Percentiles rank a stretch among this genome's conserved stretches.
Conservation (phyloP, 176 grass and related monocot genomes). For the Saccharum spontaneum region DNA sequence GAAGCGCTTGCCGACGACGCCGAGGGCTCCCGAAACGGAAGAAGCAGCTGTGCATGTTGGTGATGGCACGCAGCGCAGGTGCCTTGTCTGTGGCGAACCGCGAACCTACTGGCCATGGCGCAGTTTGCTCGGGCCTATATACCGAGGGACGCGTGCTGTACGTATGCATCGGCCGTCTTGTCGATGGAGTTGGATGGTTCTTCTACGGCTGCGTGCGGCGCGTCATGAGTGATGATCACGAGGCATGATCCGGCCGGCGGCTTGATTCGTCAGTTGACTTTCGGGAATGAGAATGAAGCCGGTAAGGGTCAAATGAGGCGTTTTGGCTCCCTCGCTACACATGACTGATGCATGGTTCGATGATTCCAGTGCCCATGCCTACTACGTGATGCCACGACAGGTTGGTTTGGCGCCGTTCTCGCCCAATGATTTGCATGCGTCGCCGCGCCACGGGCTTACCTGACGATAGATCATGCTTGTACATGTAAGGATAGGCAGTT, state of each 20-base stretch:
- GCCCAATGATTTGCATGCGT: slow-evolving; percentile 33
- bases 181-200: not conserved
- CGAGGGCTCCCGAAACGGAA: not conserved
- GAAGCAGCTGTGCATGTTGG: slow-evolving; percentile 41
- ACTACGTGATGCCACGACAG: slow-evolving; percentile 13
- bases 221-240: not conserved
- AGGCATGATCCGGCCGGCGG: not conserved
- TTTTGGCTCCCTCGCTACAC: not conserved
- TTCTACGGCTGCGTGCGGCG: not conserved
- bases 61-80: not conserved
- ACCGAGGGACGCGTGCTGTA: not conserved
- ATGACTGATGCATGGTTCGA: not conserved
- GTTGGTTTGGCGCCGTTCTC: slow-evolving; percentile 41
- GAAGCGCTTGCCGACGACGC: slow-evolving; percentile 12
- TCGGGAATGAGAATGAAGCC: not conserved
- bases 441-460: slow-evolving; percentile 6
- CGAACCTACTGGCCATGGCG: not conserved
- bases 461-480: not conserved
- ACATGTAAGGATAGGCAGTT: not conserved
- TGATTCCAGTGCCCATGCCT: not conserved
- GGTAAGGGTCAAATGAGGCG: not conserved
- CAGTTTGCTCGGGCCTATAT: not conserved
- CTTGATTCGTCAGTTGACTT: slow-evolving; percentile 27
- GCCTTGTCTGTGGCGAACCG: too few relatives aligned
- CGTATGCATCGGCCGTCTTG: not conserved